Conservation (phyloP, 805 yeast genomes). For the Ogataea saltuana region DNA sequence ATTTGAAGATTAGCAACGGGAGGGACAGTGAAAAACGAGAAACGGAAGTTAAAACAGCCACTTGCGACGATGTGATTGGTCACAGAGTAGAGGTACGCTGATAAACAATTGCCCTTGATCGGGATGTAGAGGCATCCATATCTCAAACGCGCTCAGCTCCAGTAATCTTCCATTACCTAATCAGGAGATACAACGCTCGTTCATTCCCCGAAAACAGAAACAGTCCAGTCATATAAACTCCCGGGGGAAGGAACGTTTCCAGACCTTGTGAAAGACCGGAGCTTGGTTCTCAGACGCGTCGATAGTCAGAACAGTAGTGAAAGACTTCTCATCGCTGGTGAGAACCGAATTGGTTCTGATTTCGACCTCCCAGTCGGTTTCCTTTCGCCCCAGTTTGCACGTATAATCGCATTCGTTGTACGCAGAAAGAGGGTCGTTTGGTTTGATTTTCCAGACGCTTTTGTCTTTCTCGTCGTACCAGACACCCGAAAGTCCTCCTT, state of each 20-base stretch:
- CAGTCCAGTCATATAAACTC: no score
- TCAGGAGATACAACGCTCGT: background rate
- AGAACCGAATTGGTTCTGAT: constrained; percentile 34
- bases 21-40: background rate
- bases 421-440: constrained; percentile 41
- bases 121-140: no score
- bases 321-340: constrained; percentile 33
- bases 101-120: no score
- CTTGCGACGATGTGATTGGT: no score
- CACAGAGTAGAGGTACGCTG: no score
- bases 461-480: constrained; percentile 40
- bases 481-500: constrained; percentile 21
- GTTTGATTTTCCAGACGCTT: constrained; percentile 38
- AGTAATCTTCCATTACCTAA: no score
- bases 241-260: constrained; percentile 35
- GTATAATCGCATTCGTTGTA: constrained; percentile 39
- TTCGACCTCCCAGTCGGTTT: constrained; percentile 37
- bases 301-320: constrained; percentile 32
- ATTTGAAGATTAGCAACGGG: no score
- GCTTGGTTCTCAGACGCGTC: constrained; percentile 37
- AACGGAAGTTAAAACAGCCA: background rate
- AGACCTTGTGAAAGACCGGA: constrained; percentile 34
- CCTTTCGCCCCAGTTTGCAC: constrained; percentile 40
- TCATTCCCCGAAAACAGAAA: no score
- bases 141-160: no score